A percentile compares a stretch with the other conserved stretches of the same genome.
Conservation (phyloP, 2,329 filamentous ascomycete genomes). For the Monosporascus sp. region DNA sequence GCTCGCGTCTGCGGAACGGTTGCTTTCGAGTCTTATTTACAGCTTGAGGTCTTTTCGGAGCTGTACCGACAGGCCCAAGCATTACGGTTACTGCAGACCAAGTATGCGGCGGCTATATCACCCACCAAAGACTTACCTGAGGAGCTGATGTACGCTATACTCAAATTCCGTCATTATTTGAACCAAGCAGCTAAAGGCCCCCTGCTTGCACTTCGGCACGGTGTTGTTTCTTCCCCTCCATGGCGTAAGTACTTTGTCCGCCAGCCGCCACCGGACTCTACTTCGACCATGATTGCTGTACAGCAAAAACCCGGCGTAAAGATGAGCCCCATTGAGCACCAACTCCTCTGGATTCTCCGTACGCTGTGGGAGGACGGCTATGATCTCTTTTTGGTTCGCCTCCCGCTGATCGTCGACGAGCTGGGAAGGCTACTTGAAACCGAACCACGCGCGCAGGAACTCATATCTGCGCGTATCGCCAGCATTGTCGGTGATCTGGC, state of each 20-base stretch:
- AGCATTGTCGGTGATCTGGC: conserved; percentile 37
- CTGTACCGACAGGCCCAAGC: conserved; percentile 27
- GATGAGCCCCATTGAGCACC: conserved; percentile 12
- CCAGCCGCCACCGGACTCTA: conserved; percentile 15
- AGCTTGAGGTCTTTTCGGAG: conserved; percentile 33
- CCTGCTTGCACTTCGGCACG: conserved; percentile 20
- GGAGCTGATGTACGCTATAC: conserved; percentile 32
- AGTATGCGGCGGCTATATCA: conserved; percentile 27
- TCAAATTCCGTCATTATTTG: conserved; percentile 34
- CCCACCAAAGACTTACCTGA: conserved; percentile 30
- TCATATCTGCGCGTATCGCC: conserved; percentile 33
- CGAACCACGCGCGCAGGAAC: conserved; percentile 27
- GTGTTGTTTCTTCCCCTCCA: conserved; percentile 33
- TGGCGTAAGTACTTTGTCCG: conserved; percentile 30
- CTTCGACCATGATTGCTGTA: conserved; percentile 15
- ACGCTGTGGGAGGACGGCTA: conserved; percentile 32
- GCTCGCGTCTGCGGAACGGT: conserved; percentile 29
- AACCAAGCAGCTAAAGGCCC: conserved; percentile 25
- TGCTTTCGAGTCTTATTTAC: conserved; percentile 26
- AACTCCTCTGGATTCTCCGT: conserved; percentile 31
- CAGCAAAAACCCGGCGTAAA: conserved; percentile 9
- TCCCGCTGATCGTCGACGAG: conserved; percentile 39
- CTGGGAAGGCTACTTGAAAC: conserved; percentile 37
- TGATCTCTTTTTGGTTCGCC: conserved; percentile 24
- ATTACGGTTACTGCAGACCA: conserved; percentile 23